Conservation (phyloP, 805 yeast genomes). For the Cyberlindnera nakhonratchasimensis region DNA sequence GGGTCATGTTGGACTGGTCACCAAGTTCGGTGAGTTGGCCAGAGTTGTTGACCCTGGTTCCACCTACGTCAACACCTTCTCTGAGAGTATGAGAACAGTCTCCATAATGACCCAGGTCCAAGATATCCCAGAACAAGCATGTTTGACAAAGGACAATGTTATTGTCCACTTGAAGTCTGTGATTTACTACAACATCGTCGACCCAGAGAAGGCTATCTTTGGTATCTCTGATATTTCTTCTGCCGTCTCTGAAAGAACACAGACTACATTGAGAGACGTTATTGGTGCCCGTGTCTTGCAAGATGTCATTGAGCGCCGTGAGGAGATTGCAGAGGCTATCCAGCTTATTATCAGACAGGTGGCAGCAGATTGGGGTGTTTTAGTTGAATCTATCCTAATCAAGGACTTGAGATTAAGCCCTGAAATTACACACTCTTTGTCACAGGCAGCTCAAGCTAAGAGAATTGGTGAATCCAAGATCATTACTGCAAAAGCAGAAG, state of each 20-base stretch:
- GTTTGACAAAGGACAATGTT: slow-evolving; percentile 72
- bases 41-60: slow-evolving; percentile 69
- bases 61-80: slow-evolving; percentile 58
- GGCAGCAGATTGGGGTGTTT: slow-evolving; percentile 68
- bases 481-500: slow-evolving; percentile 72
- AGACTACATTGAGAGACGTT: slow-evolving; percentile 70
- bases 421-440: slow-evolving; percentile 55
- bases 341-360: slow-evolving; percentile 58
- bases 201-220: slow-evolving; percentile 64
- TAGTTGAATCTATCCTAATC: slow-evolving; percentile 62
- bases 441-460: slow-evolving; percentile 73
- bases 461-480: slow-evolving; percentile 75
- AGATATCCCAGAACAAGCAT: slow-evolving; percentile 64
- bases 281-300: slow-evolving; percentile 63
- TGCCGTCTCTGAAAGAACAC: slow-evolving; percentile 64
- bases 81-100: slow-evolving; percentile 50
- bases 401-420: slow-evolving; percentile 58
- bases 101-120: slow-evolving; percentile 55
- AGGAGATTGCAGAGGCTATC: slow-evolving; percentile 64
- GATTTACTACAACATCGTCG: slow-evolving; percentile 60
- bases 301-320: slow-evolving; percentile 71
- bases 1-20: slow-evolving; percentile 67
- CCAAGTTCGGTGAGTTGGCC: slow-evolving; percentile 62
- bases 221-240: slow-evolving; percentile 50
- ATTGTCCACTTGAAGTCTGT: slow-evolving; percentile 61